phyloP scores from a whole-genome alignment of 805 yeast species.

The Yarrowia divulgata region DNA sequence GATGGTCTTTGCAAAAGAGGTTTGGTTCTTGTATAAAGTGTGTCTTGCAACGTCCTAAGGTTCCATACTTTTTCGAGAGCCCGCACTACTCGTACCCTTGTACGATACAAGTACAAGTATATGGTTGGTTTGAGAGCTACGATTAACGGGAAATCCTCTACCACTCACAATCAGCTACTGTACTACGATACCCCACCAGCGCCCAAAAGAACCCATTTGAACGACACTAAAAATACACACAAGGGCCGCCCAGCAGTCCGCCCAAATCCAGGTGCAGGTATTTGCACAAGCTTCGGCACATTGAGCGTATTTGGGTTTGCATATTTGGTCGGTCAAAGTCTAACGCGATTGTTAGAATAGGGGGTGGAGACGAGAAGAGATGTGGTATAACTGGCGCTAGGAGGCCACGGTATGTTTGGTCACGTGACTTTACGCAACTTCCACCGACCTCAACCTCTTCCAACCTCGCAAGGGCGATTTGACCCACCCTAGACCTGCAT shows the following conservation, averaged over 20 bases:
- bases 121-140: too few relatives aligned
- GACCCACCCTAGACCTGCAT: too few relatives aligned
- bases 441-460: too few relatives aligned
- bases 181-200: too few relatives aligned
- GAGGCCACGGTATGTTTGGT: too few relatives aligned
- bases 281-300: constrained; percentile 10
- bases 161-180: too few relatives aligned
- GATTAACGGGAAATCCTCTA: too few relatives aligned
- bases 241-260: not conserved
- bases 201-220: not conserved
- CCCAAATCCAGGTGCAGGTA: constrained; percentile 1
- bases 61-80: constrained; percentile 14
- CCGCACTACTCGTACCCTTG: too few relatives aligned
- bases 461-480: too few relatives aligned
- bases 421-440: too few relatives aligned
- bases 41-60: constrained; percentile 10
- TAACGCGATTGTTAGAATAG: not conserved
- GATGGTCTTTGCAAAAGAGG: constrained; percentile 13
- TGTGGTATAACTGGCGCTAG: too few relatives aligned
- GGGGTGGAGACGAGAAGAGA: not conserved
- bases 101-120: not conserved
- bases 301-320: not conserved
- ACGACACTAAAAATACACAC: constrained; percentile 1
- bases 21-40: not conserved
- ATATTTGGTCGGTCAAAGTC: constrained; percentile 1